Conservation (phyloP, 345 rosid genomes). For the Brassica napus region Da-Ae NC_063451.1:21228501-21229000, state of each 20-base stretch:
- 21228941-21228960: constrained; percentile 6
- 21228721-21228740: constrained; percentile 68
- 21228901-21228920: background rate
- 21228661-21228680: constrained; percentile 65
- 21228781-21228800: background rate
- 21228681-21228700: constrained; percentile 50
- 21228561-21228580: background rate
- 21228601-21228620: constrained; percentile 52
- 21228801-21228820: background rate
- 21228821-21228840: background rate
- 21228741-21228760: constrained; percentile 77
- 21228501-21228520: constrained; percentile 31
- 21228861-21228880: background rate
- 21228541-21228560: constrained; percentile 13
- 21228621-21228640: constrained; percentile 77
- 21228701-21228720: constrained; percentile 43
- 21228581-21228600: constrained; percentile 12
- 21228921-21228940: background rate
- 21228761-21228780: constrained; percentile 49
- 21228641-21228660: constrained; percentile 72
- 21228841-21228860: background rate
- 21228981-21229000: background rate
- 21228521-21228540: constrained; percentile 27
- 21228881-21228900: background rate
- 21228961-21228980: background rate